These are phyloP conservation scores for Emmonsiellopsis sp. DNA, from an alignment of 2,329 filamentous ascomycete genomes.

Conservation along the genomic window DNA sequence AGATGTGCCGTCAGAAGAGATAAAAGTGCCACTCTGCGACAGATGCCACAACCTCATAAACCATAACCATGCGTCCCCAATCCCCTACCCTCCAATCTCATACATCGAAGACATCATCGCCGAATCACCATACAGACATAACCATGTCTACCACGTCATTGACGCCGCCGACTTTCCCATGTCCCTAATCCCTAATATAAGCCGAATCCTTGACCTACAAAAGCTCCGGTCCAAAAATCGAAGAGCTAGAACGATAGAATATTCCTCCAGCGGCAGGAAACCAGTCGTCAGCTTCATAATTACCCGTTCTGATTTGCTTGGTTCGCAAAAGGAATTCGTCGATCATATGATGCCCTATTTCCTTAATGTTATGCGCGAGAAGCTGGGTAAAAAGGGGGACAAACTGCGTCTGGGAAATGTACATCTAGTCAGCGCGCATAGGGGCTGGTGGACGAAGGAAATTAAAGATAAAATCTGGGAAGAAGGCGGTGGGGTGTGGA, in stretches of 20 bases:
- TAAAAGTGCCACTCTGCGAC: conserved; percentile 59
- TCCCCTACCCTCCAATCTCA: conserved; percentile 70
- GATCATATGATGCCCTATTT: conserved; percentile 81
- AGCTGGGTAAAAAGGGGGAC: conserved; percentile 57
- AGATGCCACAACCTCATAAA: conserved; percentile 77
- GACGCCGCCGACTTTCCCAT: conserved; percentile 96
- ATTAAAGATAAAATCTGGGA: conserved; percentile 79
- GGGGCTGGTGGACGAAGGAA: conserved; percentile 82
- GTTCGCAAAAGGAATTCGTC: conserved; percentile 72
- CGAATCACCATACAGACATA: conserved; percentile 80
- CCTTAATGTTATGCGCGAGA: conserved; percentile 63
- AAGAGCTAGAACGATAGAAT: conserved; percentile 59
- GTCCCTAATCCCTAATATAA: conserved; percentile 73
- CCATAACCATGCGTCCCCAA: conserved; percentile 60
- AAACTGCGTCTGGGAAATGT: conserved; percentile 81
- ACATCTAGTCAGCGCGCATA: conserved; percentile 72
- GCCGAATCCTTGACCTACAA: conserved; percentile 59
- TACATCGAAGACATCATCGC: conserved; percentile 74
- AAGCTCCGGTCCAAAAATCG: conserved; percentile 72
- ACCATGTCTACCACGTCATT: conserved; percentile 90
- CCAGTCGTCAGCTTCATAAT: conserved; percentile 87
- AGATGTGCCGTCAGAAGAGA: not conserved
- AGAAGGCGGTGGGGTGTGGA: conserved; percentile 80
- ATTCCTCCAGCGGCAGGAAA: conserved; percentile 56
- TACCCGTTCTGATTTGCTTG: conserved; percentile 77